These are phyloP conservation scores for Fusarium tjaetaba DNA, from an alignment of 2,329 filamentous ascomycete species.

Conservation along the genomic window DNA sequence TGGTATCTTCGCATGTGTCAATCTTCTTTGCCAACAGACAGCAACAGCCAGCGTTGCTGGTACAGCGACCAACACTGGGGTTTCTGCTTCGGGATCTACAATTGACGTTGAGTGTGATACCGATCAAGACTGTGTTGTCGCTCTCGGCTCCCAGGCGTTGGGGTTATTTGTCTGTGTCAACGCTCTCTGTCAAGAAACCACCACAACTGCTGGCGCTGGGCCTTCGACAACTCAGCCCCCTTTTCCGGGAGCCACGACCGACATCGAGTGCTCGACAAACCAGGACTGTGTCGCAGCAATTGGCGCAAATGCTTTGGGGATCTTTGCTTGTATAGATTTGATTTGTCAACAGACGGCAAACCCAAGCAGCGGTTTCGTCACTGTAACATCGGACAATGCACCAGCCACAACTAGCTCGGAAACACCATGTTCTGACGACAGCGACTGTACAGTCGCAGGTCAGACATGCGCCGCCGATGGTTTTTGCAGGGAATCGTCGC, in stretches of 20 bases:
- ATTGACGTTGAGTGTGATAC: background rate
- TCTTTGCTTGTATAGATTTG: constrained; percentile 6
- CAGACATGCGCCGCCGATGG: constrained; percentile 13
- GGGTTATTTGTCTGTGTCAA: constrained; percentile 1
- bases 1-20: constrained; percentile 6
- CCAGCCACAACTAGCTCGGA: background rate
- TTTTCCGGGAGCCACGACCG: background rate
- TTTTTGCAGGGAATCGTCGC: background rate
- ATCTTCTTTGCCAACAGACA: constrained; percentile 11
- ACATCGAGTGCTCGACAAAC: constrained; percentile 2
- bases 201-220: background rate
- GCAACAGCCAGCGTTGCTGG: background rate
- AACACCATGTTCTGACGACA: background rate
- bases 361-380: constrained; percentile 6
- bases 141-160: background rate
- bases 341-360: constrained; percentile 6
- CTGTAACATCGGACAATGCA: background rate
- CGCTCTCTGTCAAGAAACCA: constrained; percentile 1
- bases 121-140: constrained; percentile 4
- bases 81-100: background rate
- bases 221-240: background rate
- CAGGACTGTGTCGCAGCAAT: background rate
- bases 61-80: background rate
- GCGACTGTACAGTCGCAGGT: background rate
- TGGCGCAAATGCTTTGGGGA: background rate